phyloP scores from a whole-genome alignment of 2,329 filamentous ascomycete genomes.

The Fusarium lyarnte region DNA sequence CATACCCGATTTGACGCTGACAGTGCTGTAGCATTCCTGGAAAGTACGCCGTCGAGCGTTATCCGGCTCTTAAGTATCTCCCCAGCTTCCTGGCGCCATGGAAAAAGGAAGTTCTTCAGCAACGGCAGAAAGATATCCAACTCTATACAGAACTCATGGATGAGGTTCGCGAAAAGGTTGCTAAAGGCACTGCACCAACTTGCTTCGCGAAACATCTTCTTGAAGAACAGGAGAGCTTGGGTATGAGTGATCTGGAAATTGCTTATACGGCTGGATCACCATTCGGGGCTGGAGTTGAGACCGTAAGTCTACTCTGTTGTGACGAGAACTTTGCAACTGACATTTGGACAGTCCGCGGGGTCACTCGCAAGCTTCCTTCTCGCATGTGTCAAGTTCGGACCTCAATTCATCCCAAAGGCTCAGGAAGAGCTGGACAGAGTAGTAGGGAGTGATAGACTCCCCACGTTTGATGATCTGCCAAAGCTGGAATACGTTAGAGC shows the following conservation, averaged over 20 bases:
- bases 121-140: constrained; percentile 50
- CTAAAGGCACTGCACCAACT: constrained; percentile 44
- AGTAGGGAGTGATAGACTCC: constrained; percentile 49
- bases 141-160: constrained; percentile 54
- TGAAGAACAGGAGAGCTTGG: constrained; percentile 51
- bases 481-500: constrained; percentile 49
- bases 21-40: constrained; percentile 29
- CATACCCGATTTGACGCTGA: background rate
- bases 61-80: constrained; percentile 52
- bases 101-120: constrained; percentile 51
- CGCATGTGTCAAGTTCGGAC: constrained; percentile 61
- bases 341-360: constrained; percentile 50
- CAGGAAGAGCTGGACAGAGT: constrained; percentile 53
- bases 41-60: constrained; percentile 52
- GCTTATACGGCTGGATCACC: constrained; percentile 57
- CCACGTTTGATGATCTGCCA: constrained; percentile 50
- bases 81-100: constrained; percentile 52
- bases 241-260: constrained; percentile 55
- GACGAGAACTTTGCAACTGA: fast-evolving
- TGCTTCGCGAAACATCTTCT: constrained; percentile 58
- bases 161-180: constrained; percentile 50
- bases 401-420: constrained; percentile 56
- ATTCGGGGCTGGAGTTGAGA: constrained; percentile 57
- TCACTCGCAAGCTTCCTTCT: constrained; percentile 61
- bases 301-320: constrained; percentile 36